These are phyloP conservation scores for Quaeritorhiza haematococci DNA, from an alignment of 371 early-diverging fungal genomes.

Conservation along the genomic window DNA sequence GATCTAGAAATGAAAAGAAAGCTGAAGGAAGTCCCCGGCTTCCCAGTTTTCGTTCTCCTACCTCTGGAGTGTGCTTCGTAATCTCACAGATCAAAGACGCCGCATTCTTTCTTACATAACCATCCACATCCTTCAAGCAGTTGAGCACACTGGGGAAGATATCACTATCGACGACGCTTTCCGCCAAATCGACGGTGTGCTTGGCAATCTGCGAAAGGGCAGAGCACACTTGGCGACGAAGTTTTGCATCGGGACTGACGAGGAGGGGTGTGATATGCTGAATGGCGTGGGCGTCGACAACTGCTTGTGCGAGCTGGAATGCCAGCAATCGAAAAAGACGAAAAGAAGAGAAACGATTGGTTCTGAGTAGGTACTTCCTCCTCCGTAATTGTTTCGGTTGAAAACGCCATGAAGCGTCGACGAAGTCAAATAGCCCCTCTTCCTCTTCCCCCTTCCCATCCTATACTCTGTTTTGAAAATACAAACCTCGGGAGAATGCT, in stretches of 20 bases:
- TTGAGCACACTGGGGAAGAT: slow-evolving; percentile 45
- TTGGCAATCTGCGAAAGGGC: slow-evolving; percentile 50
- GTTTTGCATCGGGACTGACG: slow-evolving; percentile 46
- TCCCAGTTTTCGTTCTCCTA: slow-evolving; percentile 8
- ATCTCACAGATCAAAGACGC: slow-evolving; percentile 51
- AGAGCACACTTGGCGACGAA: slow-evolving; percentile 43
- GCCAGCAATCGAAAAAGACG: too few species aligned
- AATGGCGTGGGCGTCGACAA: slow-evolving; percentile 46
- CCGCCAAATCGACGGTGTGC: slow-evolving; percentile 51
- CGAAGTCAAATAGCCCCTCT: too few species aligned
- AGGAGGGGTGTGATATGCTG: slow-evolving; percentile 41
- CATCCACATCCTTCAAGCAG: slow-evolving; percentile 44
- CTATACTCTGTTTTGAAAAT: slow-evolving; percentile 4
- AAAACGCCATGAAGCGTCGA: too few species aligned
- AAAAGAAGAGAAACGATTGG: too few species aligned
- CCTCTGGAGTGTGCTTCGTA: slow-evolving; percentile 54
- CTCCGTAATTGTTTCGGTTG: too few species aligned
- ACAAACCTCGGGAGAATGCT: slow-evolving; percentile 48
- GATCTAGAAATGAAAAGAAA: background rate
- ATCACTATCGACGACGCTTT: slow-evolving; percentile 49
- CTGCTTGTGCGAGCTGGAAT: slow-evolving; percentile 44
- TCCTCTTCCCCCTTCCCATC: too few species aligned
- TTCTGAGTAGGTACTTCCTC: too few species aligned
- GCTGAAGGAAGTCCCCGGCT: too few species aligned
- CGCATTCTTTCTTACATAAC: slow-evolving; percentile 42